These are phyloP conservation scores for Pseudogymnoascus sp. DNA, from an alignment of 2,329 filamentous ascomycete species.

Conservation along the genomic window DNA sequence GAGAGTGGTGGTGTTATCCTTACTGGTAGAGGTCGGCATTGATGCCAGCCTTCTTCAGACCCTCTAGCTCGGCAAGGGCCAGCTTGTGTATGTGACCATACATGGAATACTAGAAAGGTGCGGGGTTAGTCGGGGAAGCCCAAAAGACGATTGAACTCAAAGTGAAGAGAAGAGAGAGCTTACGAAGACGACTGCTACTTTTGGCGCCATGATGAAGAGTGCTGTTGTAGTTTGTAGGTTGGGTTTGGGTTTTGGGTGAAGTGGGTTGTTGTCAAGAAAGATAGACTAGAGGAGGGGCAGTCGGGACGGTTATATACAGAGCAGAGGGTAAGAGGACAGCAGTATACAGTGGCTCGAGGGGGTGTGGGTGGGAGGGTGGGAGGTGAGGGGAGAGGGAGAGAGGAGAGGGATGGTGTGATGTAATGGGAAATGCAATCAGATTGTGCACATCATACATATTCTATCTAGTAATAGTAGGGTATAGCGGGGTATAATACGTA, in stretches of 20 bases:
- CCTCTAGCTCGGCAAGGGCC: slow-evolving; percentile 84
- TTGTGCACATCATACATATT: not conserved
- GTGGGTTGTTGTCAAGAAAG: not conserved
- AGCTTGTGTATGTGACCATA: slow-evolving; percentile 84
- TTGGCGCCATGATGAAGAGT: slow-evolving; percentile 64
- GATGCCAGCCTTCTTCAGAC: slow-evolving; percentile 83
- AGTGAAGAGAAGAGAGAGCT: slow-evolving; percentile 32
- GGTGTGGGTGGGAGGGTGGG: not conserved
- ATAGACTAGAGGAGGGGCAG: not conserved
- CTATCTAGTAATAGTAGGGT: not conserved
- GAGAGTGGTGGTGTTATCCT: slow-evolving; percentile 24
- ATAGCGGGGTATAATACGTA: not conserved
- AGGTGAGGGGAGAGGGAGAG: not conserved
- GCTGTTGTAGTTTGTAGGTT: not conserved
- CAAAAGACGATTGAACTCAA: not conserved
- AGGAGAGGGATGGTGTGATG: not conserved
- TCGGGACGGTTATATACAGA: not conserved
- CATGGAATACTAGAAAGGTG: slow-evolving; percentile 67
- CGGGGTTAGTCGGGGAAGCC: not conserved
- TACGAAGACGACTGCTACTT: slow-evolving; percentile 86
- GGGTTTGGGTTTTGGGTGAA: not conserved
- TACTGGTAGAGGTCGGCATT: slow-evolving; percentile 76
- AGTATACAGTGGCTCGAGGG: not conserved
- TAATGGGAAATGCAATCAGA: not conserved
- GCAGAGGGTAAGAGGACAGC: not conserved